Evolutionary conservation across 1,139 yeast species (phyloP).

Genomic region (Suhomyces maxii): DNA sequence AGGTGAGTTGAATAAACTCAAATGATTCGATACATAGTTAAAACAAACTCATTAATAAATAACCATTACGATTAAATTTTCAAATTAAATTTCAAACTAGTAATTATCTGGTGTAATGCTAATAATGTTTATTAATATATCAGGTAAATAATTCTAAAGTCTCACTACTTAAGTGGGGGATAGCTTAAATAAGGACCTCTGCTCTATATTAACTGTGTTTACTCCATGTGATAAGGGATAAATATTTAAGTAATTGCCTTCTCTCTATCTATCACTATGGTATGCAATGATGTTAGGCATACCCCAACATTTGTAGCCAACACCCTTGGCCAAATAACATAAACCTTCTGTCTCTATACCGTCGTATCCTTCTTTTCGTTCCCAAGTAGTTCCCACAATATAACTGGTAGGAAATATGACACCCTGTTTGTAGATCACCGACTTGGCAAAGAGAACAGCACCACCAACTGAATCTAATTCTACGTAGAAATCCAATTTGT

Average conservation of each 20-base stretch:
- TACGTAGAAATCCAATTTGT: constrained; percentile 19
- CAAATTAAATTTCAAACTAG: too few species aligned
- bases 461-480: constrained; percentile 52
- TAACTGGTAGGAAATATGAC: constrained; percentile 46
- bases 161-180: too few species aligned
- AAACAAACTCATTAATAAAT: neutral
- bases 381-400: constrained; percentile 50
- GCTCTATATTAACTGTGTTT: too few species aligned
- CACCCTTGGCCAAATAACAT: constrained; percentile 45
- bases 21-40: neutral
- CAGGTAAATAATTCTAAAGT: too few species aligned
- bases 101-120: too few species aligned
- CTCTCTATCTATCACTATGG: constrained; percentile 13
- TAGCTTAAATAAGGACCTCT: too few species aligned
- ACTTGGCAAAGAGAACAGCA: constrained; percentile 44
- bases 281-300: constrained; percentile 40
- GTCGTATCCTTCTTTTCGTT: constrained; percentile 49
- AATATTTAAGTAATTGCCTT: too few species aligned
- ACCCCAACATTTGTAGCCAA: constrained; percentile 48
- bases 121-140: too few species aligned
- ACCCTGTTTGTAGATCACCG: constrained; percentile 45
- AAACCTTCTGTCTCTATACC: constrained; percentile 56
- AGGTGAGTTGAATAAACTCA: neutral
- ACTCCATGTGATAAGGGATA: too few species aligned
- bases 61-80: too few species aligned